Evolutionary conservation across 2,329 filamentous ascomycete genomes (phyloP).

Genomic region (Calonectria henricotiae): DNA sequence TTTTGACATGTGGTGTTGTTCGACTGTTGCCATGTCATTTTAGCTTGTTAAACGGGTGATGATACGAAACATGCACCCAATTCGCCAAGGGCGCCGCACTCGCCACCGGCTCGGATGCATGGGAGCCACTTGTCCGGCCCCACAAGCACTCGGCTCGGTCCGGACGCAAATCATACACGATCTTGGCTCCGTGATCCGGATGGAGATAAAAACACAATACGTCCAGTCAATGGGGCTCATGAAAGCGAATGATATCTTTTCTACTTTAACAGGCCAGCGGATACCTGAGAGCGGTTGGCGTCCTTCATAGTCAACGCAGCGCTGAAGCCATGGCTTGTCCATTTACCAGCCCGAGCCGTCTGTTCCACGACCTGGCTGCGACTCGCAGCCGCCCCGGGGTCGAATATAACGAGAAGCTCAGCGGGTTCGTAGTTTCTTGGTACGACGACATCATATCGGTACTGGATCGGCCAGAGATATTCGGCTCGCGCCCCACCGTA

Average conservation of each 20-base stretch:
- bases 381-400: neutral
- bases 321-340: conserved; percentile 1
- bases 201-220: neutral
- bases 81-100: neutral
- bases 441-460: neutral
- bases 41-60: too few relatives aligned
- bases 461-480: neutral
- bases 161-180: neutral
- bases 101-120: neutral
- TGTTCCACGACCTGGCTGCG: neutral
- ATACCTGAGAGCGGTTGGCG: too few relatives aligned
- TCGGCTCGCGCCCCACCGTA: neutral
- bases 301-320: neutral
- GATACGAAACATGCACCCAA: neutral
- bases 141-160: conserved; percentile 12
- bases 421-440: neutral
- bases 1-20: too few relatives aligned
- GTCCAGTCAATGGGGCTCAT: neutral
- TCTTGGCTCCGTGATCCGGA: neutral
- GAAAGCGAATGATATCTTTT: neutral
- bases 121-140: conserved; percentile 1
- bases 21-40: too few relatives aligned
- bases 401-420: neutral
- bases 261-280: too few relatives aligned
- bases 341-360: neutral